Conservation (phyloP, 768 basidiomycete genomes). For the Cystobasidium tubakii region DNA sequence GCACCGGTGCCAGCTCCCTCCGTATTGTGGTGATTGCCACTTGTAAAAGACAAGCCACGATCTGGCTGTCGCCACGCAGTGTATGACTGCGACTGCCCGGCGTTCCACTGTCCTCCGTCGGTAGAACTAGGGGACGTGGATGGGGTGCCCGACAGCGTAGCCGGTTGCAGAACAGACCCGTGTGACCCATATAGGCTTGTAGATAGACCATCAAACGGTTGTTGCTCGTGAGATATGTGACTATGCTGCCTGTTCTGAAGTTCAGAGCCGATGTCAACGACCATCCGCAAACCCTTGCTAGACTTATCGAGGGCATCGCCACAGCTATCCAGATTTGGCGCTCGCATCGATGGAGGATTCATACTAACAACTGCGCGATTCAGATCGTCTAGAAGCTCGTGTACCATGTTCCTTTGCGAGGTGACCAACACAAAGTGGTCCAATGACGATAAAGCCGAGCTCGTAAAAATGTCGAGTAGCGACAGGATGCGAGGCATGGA, state of each 20-base stretch:
- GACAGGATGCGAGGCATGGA: constrained; percentile 28
- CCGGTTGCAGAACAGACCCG: background rate
- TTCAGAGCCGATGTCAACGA: background rate
- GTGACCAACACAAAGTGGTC: constrained; percentile 30
- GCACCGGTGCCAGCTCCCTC: background rate
- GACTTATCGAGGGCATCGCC: background rate
- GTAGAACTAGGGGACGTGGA: background rate
- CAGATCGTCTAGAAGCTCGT: constrained; percentile 16
- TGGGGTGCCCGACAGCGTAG: background rate
- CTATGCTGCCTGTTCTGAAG: background rate
- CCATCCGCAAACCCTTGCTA: background rate
- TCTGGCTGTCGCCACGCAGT: background rate
- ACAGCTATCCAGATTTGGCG: background rate
- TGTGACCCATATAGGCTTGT: background rate
- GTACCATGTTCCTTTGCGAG: constrained; percentile 3
- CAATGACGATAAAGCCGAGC: constrained; percentile 8
- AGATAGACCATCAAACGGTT: background rate
- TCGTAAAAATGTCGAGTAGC: constrained; percentile 23
- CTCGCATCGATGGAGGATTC: background rate
- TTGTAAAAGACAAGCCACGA: background rate
- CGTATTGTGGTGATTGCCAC: background rate
- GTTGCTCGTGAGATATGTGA: background rate
- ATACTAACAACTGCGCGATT: background rate
- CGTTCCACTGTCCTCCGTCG: background rate
- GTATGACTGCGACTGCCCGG: background rate